phyloP scores from a whole-genome alignment of 2,329 filamentous ascomycete genomes.

The Leptodontidium sp. region DNA sequence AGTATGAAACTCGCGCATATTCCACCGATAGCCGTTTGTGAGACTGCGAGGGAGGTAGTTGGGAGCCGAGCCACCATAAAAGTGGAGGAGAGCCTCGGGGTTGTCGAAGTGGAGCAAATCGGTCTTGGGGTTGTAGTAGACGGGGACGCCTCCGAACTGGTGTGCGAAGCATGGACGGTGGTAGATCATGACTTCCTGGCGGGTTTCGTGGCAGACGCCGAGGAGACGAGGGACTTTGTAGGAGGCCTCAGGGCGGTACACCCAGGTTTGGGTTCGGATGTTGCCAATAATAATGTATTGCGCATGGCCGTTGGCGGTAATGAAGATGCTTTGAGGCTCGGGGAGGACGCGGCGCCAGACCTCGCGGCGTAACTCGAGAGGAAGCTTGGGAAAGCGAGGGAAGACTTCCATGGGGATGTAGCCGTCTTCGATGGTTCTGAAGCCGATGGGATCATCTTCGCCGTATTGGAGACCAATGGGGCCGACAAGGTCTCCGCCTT shows the following conservation, averaged over 20 bases:
- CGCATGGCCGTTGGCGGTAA: constrained; percentile 13
- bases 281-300: neutral
- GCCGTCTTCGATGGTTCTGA: constrained; percentile 11
- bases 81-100: constrained; percentile 12
- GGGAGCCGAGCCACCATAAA: constrained; percentile 16
- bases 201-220: constrained; percentile 8
- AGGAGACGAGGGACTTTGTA: constrained; percentile 10
- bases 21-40: neutral
- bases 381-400: constrained; percentile 1
- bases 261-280: neutral
- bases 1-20: constrained; percentile 14
- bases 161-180: constrained; percentile 7
- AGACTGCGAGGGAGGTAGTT: neutral
- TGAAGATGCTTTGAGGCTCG: constrained; percentile 16
- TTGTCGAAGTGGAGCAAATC: constrained; percentile 15
- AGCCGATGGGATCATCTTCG: constrained; percentile 13
- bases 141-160: constrained; percentile 16
- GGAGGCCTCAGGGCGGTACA: constrained; percentile 1
- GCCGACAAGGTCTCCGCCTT: neutral
- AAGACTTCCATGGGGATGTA: constrained; percentile 4
- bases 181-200: constrained; percentile 11
- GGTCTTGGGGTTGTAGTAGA: constrained; percentile 15
- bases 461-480: constrained; percentile 7
- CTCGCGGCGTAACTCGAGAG: constrained; percentile 13
- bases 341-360: constrained; percentile 10